Base-by-base conservation (phyloP, 139 green algal species). In the Chlorella sorokiniana region DNA sequence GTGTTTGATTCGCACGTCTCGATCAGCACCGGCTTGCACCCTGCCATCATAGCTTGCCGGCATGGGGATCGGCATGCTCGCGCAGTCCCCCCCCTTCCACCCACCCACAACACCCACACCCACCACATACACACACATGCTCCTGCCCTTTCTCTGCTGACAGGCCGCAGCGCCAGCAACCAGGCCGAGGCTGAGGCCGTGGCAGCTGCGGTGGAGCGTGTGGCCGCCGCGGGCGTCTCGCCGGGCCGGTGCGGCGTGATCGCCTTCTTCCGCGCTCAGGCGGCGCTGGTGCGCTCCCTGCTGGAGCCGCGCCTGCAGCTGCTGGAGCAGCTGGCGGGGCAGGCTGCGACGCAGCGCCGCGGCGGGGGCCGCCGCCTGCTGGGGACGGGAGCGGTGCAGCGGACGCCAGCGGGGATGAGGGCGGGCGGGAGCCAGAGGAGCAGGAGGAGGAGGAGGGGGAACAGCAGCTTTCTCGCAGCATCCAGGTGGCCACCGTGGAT, bases 401-500 rank as follows among this genome's bases (percentile, higher is more conserved):
- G 22, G 56, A 6, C 18, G 18, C 16, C 23, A 22, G 56, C 56
- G 56, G 56, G 16, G 14, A 11, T 59, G 48, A 16, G 48, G 14
- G n/a, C 18, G 56, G 56, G 56, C 56, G n/a, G 23, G 56, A 65
- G 56, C 16, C 29, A n/a, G 18, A 31, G 56, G n/a, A 69, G 8
- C 41, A 23, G 7, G 16, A 38, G 44, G 54, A 25, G 63, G 18
- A 38, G 38, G 62, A 41, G 37, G 35, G 25, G 29, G 0, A 16
- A 31, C 38, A 52, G 45, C 37, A 40, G 0, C n/a, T n/a, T n/a
- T n/a, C n/a, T n/a, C n/a, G n/a, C n/a, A 41, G 25, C 27, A 76
- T 94, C 6, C 84, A 88, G 61, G 90, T 96, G 7, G 91, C 94
- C 4, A 97, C 94, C 1, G 91, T 97, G n/a, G 94, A 97, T 84